A percentile compares a stretch with the other conserved stretches of the same genome.
phyloP scores from a whole-genome alignment of 225 moss, liverwort and hornwort genomes.

The Lunularia cruciata region DNA sequence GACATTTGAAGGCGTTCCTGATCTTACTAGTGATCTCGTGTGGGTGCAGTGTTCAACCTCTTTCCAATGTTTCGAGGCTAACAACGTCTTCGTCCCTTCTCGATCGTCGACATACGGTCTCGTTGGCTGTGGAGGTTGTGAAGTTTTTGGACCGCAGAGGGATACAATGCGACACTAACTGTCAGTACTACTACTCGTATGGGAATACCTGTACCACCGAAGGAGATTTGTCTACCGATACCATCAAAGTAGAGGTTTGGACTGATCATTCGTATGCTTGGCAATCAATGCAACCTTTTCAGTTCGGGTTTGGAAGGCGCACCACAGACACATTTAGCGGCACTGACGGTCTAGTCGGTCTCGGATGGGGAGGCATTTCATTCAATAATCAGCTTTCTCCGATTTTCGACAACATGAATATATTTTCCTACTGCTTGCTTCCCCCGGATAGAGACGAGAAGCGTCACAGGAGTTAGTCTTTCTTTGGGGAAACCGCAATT shows the following conservation, averaged over 20 bases:
- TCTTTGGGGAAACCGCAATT: constrained; percentile 30
- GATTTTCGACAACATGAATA: constrained; percentile 4
- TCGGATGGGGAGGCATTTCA: constrained; percentile 23
- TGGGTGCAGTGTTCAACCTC: constrained; percentile 52
- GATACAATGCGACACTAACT: constrained; percentile 5
- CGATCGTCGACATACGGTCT: constrained; percentile 18
- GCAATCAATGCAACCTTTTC: background rate
- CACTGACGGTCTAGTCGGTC: constrained; percentile 28
- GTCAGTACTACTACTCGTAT: constrained; percentile 25
- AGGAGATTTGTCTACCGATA: constrained; percentile 27
- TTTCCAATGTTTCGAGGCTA: constrained; percentile 20
- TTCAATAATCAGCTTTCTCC: constrained; percentile 26
- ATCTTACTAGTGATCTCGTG: constrained; percentile 47
- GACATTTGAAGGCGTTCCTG: constrained; percentile 23
- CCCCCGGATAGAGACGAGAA: background rate
- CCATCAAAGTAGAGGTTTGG: background rate
- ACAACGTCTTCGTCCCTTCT: constrained; percentile 25
- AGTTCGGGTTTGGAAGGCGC: constrained; percentile 37
- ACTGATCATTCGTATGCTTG: background rate
- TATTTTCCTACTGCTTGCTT: constrained; percentile 34
- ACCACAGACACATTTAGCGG: constrained; percentile 13
- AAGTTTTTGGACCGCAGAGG: background rate
- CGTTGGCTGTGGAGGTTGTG: constrained; percentile 37
- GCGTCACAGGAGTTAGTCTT: constrained; percentile 8
- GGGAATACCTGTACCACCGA: constrained; percentile 6